phyloP scores from a whole-genome alignment of 2,329 filamentous ascomycete genomes.

The Aspergillus sp. region DNA sequence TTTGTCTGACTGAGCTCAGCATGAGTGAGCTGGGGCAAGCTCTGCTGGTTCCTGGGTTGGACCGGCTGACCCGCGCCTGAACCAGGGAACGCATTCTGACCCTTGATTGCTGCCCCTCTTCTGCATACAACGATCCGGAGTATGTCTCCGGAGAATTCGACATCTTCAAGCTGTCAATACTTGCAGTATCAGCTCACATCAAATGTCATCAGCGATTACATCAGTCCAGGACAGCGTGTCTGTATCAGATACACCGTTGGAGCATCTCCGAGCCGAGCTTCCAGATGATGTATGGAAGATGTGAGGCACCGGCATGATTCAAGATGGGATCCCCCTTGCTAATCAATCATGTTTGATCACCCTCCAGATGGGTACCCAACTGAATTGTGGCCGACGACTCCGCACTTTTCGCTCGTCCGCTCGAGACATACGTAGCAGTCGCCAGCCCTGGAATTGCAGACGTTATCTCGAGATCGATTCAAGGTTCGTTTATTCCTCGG shows the following conservation, averaged over 20 bases:
- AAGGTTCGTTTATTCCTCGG: conserved; percentile 6
- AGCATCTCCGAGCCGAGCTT: background rate
- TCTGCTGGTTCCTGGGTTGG: conserved; percentile 13
- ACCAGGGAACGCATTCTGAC: conserved; percentile 17
- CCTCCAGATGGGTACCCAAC: conserved; percentile 13
- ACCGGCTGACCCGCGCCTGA: conserved; percentile 13
- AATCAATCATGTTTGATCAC: background rate
- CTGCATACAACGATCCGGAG: background rate
- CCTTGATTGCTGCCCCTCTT: background rate
- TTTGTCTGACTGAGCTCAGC: background rate
- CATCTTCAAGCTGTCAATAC: background rate
- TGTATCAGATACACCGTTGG: background rate
- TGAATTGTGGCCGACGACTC: background rate
- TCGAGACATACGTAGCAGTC: background rate
- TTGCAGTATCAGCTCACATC: background rate
- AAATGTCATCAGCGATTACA: background rate
- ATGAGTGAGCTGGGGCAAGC: background rate
- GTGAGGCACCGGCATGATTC: conserved; percentile 7
- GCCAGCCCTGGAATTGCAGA: background rate
- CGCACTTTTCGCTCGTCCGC: background rate
- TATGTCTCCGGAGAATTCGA: conserved; percentile 2
- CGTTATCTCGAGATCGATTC: background rate
- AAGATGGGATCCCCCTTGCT: conserved; percentile 10
- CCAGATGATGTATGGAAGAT: conserved; percentile 12
- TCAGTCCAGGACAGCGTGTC: background rate